These are phyloP conservation scores for Jackrogersella minutella DNA, from an alignment of 495 filamentous ascomycete species.

Conservation along the genomic window DNA sequence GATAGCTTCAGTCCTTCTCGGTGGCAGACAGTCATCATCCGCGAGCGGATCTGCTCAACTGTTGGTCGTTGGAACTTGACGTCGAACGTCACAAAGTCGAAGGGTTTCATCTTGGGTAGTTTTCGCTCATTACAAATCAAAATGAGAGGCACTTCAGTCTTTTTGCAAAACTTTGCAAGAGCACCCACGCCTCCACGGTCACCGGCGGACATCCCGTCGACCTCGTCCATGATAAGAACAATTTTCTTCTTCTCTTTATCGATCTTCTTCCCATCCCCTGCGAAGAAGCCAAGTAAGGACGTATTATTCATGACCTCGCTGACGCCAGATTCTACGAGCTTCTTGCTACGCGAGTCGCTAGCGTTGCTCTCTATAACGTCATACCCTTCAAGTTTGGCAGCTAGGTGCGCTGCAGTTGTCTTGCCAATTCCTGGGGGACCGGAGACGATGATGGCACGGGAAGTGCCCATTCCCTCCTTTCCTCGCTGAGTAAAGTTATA, in stretches of 20 bases:
- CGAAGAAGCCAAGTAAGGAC: constrained; percentile 90
- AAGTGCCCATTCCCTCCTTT: constrained; percentile 78
- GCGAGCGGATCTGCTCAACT: constrained; percentile 83
- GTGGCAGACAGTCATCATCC: constrained; percentile 93
- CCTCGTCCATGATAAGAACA: constrained; percentile 98
- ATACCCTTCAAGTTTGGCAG: constrained; percentile 90
- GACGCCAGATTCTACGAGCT: constrained; percentile 87
- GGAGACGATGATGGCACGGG: constrained; percentile 88
- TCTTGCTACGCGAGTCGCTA: constrained; percentile 97
- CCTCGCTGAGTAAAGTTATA: constrained; percentile 79
- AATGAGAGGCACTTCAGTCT: constrained; percentile 93
- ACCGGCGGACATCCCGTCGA: constrained; percentile 98
- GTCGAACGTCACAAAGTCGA: constrained; percentile 83
- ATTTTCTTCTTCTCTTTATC: constrained; percentile 86
- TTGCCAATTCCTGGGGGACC: constrained; percentile 98
- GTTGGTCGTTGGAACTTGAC: constrained; percentile 89
- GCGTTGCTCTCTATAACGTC: constrained; percentile 96
- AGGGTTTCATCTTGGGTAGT: constrained; percentile 96
- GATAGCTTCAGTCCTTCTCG: constrained; percentile 90
- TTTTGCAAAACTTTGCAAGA: constrained; percentile 91
- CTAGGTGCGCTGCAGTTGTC: constrained; percentile 94
- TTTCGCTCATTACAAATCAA: constrained; percentile 96
- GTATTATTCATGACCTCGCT: constrained; percentile 91
- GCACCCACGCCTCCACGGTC: constrained; percentile 96
- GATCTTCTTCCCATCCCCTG: constrained; percentile 81